Conservation (phyloP, 106 monocot species). For the Gastrodia elata region DNA sequence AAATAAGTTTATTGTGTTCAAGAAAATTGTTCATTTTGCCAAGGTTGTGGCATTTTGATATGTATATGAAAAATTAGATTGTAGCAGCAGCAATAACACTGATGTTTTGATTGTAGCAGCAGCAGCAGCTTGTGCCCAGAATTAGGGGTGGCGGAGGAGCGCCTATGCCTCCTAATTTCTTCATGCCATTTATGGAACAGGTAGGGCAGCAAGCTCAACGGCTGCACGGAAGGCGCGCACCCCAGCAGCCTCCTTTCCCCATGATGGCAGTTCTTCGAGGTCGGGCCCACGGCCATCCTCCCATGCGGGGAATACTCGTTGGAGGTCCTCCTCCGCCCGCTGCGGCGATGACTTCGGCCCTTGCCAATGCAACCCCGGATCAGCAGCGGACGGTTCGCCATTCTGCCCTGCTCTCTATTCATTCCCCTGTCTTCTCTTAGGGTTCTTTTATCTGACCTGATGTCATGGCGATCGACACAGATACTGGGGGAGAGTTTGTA, state of each 20-base stretch:
- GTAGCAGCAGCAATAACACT: too few relatives aligned
- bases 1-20: too few relatives aligned
- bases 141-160: conserved; percentile 80
- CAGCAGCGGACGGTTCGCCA: conserved; percentile 33
- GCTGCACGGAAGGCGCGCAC: conserved; percentile 44
- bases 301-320: conserved; percentile 31
- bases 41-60: too few relatives aligned
- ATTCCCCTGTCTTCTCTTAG: neutral
- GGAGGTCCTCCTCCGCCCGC: conserved; percentile 30
- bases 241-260: conserved; percentile 46
- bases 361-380: conserved; percentile 34
- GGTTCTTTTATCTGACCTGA: too few relatives aligned
- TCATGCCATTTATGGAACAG: conserved; percentile 57
- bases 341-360: conserved; percentile 32
- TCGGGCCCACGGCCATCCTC: conserved; percentile 43
- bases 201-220: conserved; percentile 70
- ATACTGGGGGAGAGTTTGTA: conserved; percentile 21
- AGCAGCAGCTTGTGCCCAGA: conserved; percentile 65
- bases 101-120: too few relatives aligned
- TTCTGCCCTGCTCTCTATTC: neutral
- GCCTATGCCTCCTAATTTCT: conserved; percentile 75
- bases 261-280: conserved; percentile 48
- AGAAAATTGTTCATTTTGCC: too few relatives aligned
- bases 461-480: neutral
- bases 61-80: too few relatives aligned